A percentile compares a stretch with the other conserved stretches of the same genome.
These are phyloP conservation scores for Crassisporium funariophilum DNA, from an alignment of 768 basidiomycete species.

Conservation along the genomic window DNA sequence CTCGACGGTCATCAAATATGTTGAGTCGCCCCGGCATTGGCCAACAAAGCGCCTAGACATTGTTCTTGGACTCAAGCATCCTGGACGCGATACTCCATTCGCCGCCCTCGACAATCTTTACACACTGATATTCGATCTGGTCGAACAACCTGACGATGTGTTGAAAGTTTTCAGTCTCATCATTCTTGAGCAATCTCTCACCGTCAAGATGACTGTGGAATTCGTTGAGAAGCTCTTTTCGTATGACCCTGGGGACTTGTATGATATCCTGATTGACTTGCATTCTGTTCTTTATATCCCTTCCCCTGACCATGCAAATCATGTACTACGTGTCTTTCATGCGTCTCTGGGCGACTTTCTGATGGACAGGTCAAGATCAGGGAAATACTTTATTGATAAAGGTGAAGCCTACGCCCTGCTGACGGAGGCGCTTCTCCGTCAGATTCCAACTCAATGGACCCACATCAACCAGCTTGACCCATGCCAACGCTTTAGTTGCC, in stretches of 20 bases:
- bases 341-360: not conserved
- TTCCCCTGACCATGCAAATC: not conserved
- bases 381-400: not conserved
- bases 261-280: not conserved
- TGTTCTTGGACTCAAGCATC: constrained; percentile 7
- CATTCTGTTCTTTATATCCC: not conserved
- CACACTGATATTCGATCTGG: constrained; percentile 4
- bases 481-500: no score
- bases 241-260: no score
- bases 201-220: not conserved
- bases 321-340: not conserved
- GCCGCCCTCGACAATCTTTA: constrained; percentile 17
- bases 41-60: constrained; percentile 15
- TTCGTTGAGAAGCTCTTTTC: no score
- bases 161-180: not conserved
- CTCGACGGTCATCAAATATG: constrained; percentile 12
- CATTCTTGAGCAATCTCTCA: not conserved
- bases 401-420: not conserved
- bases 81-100: constrained; percentile 7
- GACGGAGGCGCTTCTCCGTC: no score
- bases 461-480: no score
- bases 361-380: not conserved
- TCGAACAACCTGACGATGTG: not conserved
- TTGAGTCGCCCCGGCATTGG: constrained; percentile 5
- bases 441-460: no score